Conservation (phyloP, 2,329 filamentous ascomycete species). For the Rutstroemia sp. region DNA sequence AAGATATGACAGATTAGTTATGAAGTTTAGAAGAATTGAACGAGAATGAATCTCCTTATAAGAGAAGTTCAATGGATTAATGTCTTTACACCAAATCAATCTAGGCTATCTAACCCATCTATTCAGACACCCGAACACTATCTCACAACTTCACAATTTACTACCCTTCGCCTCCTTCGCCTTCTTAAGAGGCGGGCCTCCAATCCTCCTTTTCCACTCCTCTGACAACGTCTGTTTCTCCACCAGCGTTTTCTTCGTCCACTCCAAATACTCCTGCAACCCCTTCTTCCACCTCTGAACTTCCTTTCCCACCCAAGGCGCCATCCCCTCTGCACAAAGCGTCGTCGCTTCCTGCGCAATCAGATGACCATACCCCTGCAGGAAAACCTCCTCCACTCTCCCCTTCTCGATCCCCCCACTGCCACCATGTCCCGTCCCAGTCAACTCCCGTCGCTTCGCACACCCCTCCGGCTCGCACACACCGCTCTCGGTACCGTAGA, state of each 20-base stretch:
- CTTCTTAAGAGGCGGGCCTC: conserved; percentile 11
- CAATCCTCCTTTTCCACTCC: conserved; percentile 39
- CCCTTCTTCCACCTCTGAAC: conserved; percentile 49
- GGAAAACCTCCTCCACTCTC: conserved; percentile 56
- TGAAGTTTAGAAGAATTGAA: no score
- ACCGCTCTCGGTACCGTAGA: conserved; percentile 56
- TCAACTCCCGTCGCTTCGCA: conserved; percentile 53
- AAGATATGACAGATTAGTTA: no score
- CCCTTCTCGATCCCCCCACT: conserved; percentile 58
- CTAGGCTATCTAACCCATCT: no score
- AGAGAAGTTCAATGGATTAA: no score
- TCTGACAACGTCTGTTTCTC: conserved; percentile 51
- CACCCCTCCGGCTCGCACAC: conserved; percentile 45
- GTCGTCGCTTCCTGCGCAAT: conserved; percentile 74
- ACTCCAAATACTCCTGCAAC: conserved; percentile 45
- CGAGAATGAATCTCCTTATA: no score
- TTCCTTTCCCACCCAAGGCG: conserved; percentile 50
- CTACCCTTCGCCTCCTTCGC: neutral
- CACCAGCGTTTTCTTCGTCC: conserved; percentile 44
- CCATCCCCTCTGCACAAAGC: conserved; percentile 55
- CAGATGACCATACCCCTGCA: conserved; percentile 66
- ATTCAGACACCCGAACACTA: no score
- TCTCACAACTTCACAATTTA: no score
- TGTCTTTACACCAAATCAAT: no score
- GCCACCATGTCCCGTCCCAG: conserved; percentile 59